Evolutionary conservation across 257 asterid species (phyloP).

Genomic region (Hygrophila difformis): DNA sequence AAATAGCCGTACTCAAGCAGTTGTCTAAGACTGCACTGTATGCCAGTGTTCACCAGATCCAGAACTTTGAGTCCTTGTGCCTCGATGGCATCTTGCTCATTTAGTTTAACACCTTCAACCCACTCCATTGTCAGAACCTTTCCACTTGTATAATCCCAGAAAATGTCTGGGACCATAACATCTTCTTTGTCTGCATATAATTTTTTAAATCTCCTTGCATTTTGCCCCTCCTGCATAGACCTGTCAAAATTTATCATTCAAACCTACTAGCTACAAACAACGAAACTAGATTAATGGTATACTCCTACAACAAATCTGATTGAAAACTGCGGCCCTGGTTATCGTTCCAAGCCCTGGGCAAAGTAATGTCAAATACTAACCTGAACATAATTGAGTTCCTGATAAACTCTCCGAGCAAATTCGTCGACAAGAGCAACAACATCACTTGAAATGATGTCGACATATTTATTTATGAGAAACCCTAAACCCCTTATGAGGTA

Average conservation of each 20-base stretch:
- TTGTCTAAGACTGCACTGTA: conserved; percentile 96
- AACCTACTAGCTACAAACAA: conserved; percentile 27
- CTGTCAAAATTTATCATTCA: conserved; percentile 60
- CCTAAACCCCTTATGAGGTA: conserved; percentile 86
- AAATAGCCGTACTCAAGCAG: conserved; percentile 96
- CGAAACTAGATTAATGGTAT: neutral
- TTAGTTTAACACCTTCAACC: conserved; percentile 93
- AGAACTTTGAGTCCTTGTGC: conserved; percentile 89
- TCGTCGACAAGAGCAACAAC: conserved; percentile 91
- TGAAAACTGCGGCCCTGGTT: neutral
- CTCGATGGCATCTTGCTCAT: conserved; percentile 93
- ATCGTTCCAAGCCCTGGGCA: conserved; percentile 4
- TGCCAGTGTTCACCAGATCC: conserved; percentile 93
- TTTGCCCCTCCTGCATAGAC: conserved; percentile 91
- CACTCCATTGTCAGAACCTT: conserved; percentile 98
- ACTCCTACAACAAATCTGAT: neutral
- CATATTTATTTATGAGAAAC: conserved; percentile 69
- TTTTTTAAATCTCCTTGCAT: conserved; percentile 96
- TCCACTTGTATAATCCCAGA: conserved; percentile 94
- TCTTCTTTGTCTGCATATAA: conserved; percentile 91
- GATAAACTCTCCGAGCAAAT: conserved; percentile 93
- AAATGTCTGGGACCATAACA: conserved; percentile 94
- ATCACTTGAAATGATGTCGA: conserved; percentile 70
- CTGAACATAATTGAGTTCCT: conserved; percentile 97
- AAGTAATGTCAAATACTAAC: conserved; percentile 32